Conservation (phyloP, 1,284 basidiomycete species). For the Pascua sp. region DNA sequence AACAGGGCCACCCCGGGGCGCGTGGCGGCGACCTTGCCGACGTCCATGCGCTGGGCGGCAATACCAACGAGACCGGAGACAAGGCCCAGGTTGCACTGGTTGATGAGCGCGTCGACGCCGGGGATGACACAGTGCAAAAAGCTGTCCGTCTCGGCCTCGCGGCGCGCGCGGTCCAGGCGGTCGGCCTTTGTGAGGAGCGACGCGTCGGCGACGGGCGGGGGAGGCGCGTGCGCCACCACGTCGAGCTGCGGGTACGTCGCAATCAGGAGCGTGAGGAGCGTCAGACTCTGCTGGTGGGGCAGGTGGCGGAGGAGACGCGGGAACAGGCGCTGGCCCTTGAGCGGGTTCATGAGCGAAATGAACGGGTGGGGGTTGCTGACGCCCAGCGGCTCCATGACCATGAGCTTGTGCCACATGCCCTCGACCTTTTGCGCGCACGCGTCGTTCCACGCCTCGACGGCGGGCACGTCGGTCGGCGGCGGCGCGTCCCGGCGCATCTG, state of each 20-base stretch:
- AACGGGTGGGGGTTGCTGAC: slow-evolving; percentile 95
- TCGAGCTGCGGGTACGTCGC: slow-evolving; percentile 93
- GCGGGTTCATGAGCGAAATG: slow-evolving; percentile 79
- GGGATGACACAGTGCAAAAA: slow-evolving; percentile 85
- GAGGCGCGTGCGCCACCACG: slow-evolving; percentile 69
- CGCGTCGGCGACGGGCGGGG: slow-evolving; percentile 54
- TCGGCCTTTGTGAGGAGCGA: slow-evolving; percentile 55
- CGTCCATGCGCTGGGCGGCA: slow-evolving; percentile 75
- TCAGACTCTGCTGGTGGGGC: slow-evolving; percentile 72
- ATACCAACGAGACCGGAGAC: slow-evolving; percentile 84
- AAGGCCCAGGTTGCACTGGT: slow-evolving; percentile 73
- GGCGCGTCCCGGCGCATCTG: slow-evolving; percentile 79
- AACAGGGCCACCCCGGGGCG: slow-evolving; percentile 89
- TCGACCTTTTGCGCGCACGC: slow-evolving; percentile 62
- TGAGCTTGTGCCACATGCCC: slow-evolving; percentile 73
- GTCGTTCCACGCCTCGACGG: slow-evolving; percentile 61
- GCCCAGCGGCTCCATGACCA: slow-evolving; percentile 86
- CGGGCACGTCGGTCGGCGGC: slow-evolving; percentile 51
- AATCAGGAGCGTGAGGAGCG: slow-evolving; percentile 82
- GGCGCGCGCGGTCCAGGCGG: slow-evolving; percentile 63
- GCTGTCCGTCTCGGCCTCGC: slow-evolving; percentile 81
- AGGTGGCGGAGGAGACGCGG: slow-evolving; percentile 87
- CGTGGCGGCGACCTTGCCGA: slow-evolving; percentile 62
- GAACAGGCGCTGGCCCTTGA: slow-evolving; percentile 90
- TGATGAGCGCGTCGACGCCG: slow-evolving; percentile 70